These are phyloP conservation scores for Arthroderma sp. DNA, from an alignment of 2,329 filamentous ascomycete species.

Conservation along the genomic window DNA sequence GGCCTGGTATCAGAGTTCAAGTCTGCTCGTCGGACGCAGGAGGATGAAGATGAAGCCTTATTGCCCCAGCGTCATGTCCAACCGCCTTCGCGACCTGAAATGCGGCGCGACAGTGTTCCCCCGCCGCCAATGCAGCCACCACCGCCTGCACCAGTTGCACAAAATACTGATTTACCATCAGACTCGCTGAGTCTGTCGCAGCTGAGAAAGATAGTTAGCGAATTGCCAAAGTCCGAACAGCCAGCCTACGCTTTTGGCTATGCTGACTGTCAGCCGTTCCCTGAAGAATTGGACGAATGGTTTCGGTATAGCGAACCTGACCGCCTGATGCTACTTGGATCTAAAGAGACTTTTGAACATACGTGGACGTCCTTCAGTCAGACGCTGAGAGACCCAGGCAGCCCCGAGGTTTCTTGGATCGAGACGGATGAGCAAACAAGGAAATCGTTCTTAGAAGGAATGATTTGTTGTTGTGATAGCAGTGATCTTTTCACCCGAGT, in stretches of 20 bases:
- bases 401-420: conserved; percentile 48
- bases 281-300: conserved; percentile 94
- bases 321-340: conserved; percentile 61
- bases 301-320: conserved; percentile 86
- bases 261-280: conserved; percentile 56
- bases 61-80: conserved; percentile 12
- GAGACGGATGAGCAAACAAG: conserved; percentile 44
- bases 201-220: conserved; percentile 57
- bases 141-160: conserved; percentile 30
- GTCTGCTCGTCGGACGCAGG: conserved; percentile 6
- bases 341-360: conserved; percentile 63
- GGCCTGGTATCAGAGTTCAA: conserved; percentile 26
- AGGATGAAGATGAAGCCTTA: conserved; percentile 7
- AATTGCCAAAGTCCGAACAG: conserved; percentile 57
- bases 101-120: conserved; percentile 27
- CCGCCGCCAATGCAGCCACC: conserved; percentile 29
- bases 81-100: conserved; percentile 20
- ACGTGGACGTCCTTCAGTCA: conserved; percentile 51
- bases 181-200: conserved; percentile 67
- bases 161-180: conserved; percentile 26
- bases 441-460: conserved; percentile 27
- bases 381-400: conserved; percentile 18
- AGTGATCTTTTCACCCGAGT: conserved; percentile 29
- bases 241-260: conserved; percentile 77
- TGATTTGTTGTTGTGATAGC: conserved; percentile 25